Evolutionary conservation across 352 stramenopile genomes (phyloP).

Genomic region (Phytophthora melonis): DNA sequence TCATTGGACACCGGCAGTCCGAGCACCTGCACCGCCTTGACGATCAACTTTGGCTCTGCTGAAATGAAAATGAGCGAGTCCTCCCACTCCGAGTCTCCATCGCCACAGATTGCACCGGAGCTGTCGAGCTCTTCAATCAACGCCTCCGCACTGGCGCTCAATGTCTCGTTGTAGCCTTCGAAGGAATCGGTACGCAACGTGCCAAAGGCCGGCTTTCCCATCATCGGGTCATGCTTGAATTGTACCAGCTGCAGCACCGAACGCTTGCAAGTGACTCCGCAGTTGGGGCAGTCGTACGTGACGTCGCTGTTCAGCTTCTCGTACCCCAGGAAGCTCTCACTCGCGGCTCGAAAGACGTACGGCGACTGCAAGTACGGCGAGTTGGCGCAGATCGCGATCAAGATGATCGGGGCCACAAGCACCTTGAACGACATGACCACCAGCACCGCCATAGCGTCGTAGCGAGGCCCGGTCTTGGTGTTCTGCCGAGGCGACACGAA

Average conservation of each 20-base stretch:
- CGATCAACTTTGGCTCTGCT: constrained; percentile 30
- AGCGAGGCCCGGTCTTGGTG: constrained; percentile 27
- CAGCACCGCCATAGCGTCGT: constrained; percentile 42
- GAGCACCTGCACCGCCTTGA: constrained; percentile 32
- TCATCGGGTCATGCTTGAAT: constrained; percentile 41
- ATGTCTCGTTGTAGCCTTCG: constrained; percentile 36
- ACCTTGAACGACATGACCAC: constrained; percentile 53
- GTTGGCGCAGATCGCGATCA: constrained; percentile 44
- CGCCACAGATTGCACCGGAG: constrained; percentile 27
- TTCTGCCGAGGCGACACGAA: constrained; percentile 33
- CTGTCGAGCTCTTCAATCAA: constrained; percentile 34
- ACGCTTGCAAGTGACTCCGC: constrained; percentile 35
- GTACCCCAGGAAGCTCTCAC: constrained; percentile 44
- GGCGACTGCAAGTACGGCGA: constrained; percentile 44
- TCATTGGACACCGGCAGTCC: constrained; percentile 36
- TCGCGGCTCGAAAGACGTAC: constrained; percentile 44
- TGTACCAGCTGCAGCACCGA: constrained; percentile 39
- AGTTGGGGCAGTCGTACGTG: constrained; percentile 36
- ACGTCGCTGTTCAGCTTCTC: constrained; percentile 34
- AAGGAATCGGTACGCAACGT: constrained; percentile 41
- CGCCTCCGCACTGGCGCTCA: constrained; percentile 21
- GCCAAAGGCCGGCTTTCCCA: constrained; percentile 42
- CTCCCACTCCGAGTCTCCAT: constrained; percentile 35
- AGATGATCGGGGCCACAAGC: constrained; percentile 42
- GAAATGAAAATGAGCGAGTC: constrained; percentile 44